These are phyloP conservation scores for Bondarzewia mesenterica DNA, from an alignment of 1,284 basidiomycete species.

Conservation along the genomic window DNA sequence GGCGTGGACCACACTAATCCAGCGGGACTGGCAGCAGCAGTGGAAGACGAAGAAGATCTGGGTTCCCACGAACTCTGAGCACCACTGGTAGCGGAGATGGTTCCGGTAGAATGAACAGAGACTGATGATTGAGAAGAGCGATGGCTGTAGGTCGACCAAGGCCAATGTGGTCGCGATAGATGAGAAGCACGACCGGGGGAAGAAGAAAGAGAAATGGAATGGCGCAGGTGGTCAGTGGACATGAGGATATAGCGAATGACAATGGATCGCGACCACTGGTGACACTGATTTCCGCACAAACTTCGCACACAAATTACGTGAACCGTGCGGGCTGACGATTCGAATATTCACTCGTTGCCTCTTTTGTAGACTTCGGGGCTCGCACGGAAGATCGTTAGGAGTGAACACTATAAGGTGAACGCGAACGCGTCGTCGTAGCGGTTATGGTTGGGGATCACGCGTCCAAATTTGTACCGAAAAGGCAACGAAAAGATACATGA, in stretches of 20 bases:
- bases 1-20: conserved; percentile 16
- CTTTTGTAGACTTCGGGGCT: no score
- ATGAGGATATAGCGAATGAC: neutral
- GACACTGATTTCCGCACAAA: neutral
- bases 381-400: no score
- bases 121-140: conserved; percentile 25
- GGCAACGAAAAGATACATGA: no score
- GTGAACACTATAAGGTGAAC: no score
- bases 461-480: no score
- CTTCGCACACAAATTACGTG: neutral
- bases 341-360: no score
- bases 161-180: conserved; percentile 50
- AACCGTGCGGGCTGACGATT: no score
- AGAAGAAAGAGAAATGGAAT: conserved; percentile 33
- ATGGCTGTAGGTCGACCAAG: conserved; percentile 38
- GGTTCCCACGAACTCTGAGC: conserved; percentile 20
- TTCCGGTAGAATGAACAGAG: conserved; percentile 20
- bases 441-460: no score
- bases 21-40: conserved; percentile 16
- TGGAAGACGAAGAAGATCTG: conserved; percentile 15
- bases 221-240: conserved; percentile 33
- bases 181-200: conserved; percentile 36
- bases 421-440: no score
- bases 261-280: neutral
- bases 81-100: conserved; percentile 10